phyloP scores from a whole-genome alignment of 495 filamentous ascomycete species.

The Bacidia rubella region DNA sequence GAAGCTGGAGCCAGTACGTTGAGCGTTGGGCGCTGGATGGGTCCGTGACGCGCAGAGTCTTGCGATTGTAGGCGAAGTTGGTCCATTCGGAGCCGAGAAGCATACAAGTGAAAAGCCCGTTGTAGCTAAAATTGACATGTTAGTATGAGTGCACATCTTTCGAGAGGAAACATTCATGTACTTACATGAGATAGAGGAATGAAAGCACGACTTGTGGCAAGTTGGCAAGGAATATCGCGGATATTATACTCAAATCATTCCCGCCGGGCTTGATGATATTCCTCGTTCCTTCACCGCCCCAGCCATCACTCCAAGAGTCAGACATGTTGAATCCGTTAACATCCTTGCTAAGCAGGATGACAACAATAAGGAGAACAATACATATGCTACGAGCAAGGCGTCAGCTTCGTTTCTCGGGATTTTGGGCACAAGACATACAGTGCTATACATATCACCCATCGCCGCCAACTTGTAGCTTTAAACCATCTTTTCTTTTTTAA shows the following conservation, averaged over 20 bases:
- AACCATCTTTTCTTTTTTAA: conserved; percentile 10
- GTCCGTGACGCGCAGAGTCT: conserved; percentile 32
- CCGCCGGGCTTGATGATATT: conserved; percentile 7
- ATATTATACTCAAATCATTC: neutral
- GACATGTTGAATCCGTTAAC: conserved; percentile 19
- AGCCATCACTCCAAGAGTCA: conserved; percentile 13
- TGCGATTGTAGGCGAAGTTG: conserved; percentile 18
- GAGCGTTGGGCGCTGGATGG: conserved; percentile 26
- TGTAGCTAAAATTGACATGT: conserved; percentile 15
- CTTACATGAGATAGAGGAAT: conserved; percentile 22
- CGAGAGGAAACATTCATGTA: neutral
- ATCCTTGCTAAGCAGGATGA: neutral
- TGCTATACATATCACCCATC: conserved; percentile 9
- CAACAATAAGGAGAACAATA: neutral
- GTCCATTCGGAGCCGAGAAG: conserved; percentile 25
- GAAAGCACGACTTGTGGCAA: conserved; percentile 31
- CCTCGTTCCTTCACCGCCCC: neutral
- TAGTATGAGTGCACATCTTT: neutral
- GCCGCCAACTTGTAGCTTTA: conserved; percentile 6
- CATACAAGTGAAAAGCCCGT: conserved; percentile 29
- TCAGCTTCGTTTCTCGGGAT: too few species aligned
- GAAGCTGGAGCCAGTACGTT: conserved; percentile 33
- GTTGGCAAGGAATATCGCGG: conserved; percentile 26
- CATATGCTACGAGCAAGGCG: neutral
- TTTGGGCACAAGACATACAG: too few species aligned